A percentile compares a stretch with the other conserved stretches of the same genome.
Conservation (phyloP, 768 basidiomycete genomes). For the Rhodotorula kratochvilovae region DNA sequence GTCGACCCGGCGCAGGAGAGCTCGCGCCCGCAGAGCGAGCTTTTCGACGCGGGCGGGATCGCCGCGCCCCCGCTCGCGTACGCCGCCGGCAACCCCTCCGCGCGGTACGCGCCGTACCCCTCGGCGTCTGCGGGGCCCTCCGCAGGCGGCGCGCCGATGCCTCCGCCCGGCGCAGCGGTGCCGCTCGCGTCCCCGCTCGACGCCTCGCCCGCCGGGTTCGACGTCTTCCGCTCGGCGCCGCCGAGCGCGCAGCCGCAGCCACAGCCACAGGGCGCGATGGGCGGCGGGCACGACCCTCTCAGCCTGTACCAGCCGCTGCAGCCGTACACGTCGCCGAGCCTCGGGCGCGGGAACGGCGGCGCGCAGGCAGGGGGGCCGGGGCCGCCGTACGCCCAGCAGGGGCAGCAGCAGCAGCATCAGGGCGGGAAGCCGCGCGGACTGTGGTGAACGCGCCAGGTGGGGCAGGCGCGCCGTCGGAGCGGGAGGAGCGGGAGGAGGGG, state of each 20-base stretch:
- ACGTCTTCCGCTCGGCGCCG: neutral
- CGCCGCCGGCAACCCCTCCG: conserved; percentile 2
- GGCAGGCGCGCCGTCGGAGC: too few species aligned
- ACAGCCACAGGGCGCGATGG: neutral
- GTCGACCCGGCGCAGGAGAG: conserved; percentile 21
- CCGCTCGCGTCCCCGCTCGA: neutral
- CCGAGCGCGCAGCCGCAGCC: neutral
- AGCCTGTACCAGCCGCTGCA: neutral
- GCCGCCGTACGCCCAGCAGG: neutral
- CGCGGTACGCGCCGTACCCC: conserved; percentile 22
- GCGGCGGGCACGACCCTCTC: conserved; percentile 1
- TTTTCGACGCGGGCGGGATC: conserved; percentile 20
- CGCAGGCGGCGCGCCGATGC: conserved; percentile 4
- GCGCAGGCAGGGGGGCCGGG: neutral
- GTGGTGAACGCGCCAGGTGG: conserved; percentile 2
- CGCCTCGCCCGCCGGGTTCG: neutral
- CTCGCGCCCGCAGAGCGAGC: conserved; percentile 3
- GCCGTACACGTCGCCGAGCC: conserved; percentile 3
- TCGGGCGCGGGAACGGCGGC: neutral
- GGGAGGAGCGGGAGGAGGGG: too few species aligned
- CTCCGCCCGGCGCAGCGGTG: conserved; percentile 12
- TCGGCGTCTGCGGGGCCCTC: too few species aligned
- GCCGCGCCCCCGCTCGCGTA: conserved; percentile 28
- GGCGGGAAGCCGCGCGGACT: conserved; percentile 8
- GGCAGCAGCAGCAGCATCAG: neutral